Base-by-base conservation (phyloP, 1,139 yeast genomes). In the Pichia sp. region DNA sequence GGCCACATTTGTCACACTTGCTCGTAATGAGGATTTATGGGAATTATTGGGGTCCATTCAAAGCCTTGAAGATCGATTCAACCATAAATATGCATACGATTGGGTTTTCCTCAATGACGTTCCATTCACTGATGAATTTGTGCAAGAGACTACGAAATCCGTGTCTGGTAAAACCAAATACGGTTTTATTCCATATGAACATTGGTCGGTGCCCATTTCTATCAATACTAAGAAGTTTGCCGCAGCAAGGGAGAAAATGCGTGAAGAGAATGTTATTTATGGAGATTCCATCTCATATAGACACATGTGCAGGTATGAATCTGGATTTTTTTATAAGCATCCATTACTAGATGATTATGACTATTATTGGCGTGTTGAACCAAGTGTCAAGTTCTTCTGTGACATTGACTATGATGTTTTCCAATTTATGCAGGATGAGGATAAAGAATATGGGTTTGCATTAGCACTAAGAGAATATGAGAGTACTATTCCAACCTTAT, bases 281-380 rank as follows among this genome's bases (percentile, higher is more conserved):
- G 49, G 50, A 21, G 48, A 39, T 26, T 44, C 47, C 5, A 17
- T 41, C 11, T 19, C 43, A 16, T 79, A 78, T 59, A 68, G 86
- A 59, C 80, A 76, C 51, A 78, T 79, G 86, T 79, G 86, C 58
- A 69, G 87, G 48, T 79, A 64, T 54, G 81, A 77, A 55, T 72
- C 80, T 10, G 87, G 86, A 0, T 76, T 78, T 48, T 78, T 78
- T 59, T 78, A 72, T 66, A 71, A 74, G 58, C 75, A 77, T 51
- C 67, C 68, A 28, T 58, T 73, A 35, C 48, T 79, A 62, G 64
- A 63, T 25, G 74, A 73, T 12, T 77, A 77, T 51, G 80, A 77
- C 40, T 80, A 75, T 64, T 78, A 78, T 59, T 78, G 86, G 85
- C 68, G 86, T 62, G 84, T 78, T 42, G 86, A 78, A 52, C 85